Evolutionary conservation across 805 yeast species (phyloP), one percentile per base, ranked within the genome.

Genomic region (Saturnispora saitoi): DNA sequence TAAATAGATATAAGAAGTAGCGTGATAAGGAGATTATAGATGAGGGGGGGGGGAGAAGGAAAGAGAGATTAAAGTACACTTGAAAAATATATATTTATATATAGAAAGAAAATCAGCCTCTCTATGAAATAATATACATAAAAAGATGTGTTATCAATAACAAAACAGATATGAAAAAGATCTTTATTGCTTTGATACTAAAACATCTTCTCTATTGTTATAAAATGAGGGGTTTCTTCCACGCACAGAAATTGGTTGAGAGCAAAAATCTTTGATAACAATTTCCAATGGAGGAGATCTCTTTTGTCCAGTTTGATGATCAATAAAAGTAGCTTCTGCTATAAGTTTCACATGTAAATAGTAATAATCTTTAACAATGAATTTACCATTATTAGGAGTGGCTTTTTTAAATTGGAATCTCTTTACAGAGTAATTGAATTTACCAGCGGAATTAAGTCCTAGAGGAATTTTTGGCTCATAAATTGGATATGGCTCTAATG

Each of bases 161-260:
- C n/a, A n/a, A n/a, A n/a, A n/a, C n/a, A n/a, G n/a, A n/a, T n/a
- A n/a, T n/a, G n/a, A n/a, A n/a, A n/a, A n/a, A n/a, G n/a, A n/a
- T n/a, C n/a, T n/a, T 32, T n/a, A 5, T 32, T 32, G 20, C 36
- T 32, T 32, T 14, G 36, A n/a, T 7, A 34, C 38, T 34, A 71
- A 56, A 19, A 76, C 60, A 55, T 77, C 81, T 43, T 75, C 72
- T 48, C 78, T 63, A 49, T 75, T 77, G 31, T 71, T 70, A 55
- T 78, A 78, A 52, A 78, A 79, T n/a, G 77, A 70, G 3, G 84
- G 83, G 54, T 78, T 79, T 45, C 83, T 61, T 3, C 84, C 84
- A 52, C 84, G 61, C 8, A 78, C 83, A 12, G 76, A 75, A 3
- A 79, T 72, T 1, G 80, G 80, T 31, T 71, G 55, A 0, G 70